A percentile compares a stretch with the other conserved stretches of the same genome.
Conservation (phyloP, 148 eudicot species). For the Pharnaceum exiguum region DNA sequence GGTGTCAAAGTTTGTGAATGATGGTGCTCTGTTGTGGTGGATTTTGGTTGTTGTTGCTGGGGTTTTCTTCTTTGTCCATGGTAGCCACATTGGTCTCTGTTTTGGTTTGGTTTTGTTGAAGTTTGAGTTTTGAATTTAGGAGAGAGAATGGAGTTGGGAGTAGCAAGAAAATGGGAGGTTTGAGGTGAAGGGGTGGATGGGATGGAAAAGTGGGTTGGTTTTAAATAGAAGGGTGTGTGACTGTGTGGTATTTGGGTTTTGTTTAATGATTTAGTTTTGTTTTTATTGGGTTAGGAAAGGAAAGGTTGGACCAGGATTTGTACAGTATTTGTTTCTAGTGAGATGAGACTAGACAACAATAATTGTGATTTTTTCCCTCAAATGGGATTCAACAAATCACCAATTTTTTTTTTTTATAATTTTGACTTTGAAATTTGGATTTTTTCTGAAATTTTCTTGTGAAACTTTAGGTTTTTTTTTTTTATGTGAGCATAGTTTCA, state of each 20-base stretch:
- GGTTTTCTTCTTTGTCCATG: slow-evolving; percentile 22
- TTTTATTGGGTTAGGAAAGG: not conserved
- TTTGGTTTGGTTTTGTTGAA: not conserved
- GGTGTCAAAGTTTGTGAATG: not conserved
- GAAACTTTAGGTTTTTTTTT: too few species aligned
- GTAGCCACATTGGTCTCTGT: slow-evolving; percentile 18
- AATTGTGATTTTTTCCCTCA: not conserved
- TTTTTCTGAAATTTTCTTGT: too few species aligned
- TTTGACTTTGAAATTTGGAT: too few species aligned
- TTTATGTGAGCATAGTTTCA: too few species aligned
- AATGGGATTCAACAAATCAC: too few species aligned
- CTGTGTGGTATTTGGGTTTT: not conserved
- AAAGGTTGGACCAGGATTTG: slow-evolving; percentile 3
- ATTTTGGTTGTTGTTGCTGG: not conserved
- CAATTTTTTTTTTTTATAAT: too few species aligned
- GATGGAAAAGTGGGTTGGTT: not conserved
- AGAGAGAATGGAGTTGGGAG: not conserved
- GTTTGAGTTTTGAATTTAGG: not conserved
- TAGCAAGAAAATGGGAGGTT: not conserved
- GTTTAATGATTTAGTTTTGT: not conserved
- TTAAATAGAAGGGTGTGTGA: not conserved
- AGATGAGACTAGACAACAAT: not conserved
- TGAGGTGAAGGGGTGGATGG: slow-evolving; percentile 6
- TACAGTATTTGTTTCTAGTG: not conserved
- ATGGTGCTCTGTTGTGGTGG: not conserved